These are phyloP conservation scores for Haberlea rhodopensis DNA, from an alignment of 257 asterid genomes.

Conservation along the genomic window DNA sequence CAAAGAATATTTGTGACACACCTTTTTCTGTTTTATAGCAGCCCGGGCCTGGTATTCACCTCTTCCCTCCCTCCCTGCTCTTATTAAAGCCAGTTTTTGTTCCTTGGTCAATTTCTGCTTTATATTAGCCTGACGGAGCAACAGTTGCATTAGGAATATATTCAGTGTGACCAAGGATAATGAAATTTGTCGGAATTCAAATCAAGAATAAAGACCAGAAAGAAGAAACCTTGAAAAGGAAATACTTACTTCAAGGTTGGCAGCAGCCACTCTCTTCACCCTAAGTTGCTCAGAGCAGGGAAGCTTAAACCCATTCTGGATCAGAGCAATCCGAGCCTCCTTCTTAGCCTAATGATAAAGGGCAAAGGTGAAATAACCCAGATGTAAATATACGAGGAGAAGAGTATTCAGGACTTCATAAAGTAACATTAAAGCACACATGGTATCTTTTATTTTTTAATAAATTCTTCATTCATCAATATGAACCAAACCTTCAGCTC, in stretches of 20 bases:
- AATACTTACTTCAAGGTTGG: conserved; percentile 69
- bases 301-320: conserved; percentile 74
- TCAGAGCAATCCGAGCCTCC: conserved; percentile 56
- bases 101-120: conserved; percentile 72
- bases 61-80: conserved; percentile 75
- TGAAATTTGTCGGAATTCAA: too few relatives aligned
- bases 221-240: conserved; percentile 2
- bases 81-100: conserved; percentile 53
- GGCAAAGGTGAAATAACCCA: conserved; percentile 24
- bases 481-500: conserved; percentile 64
- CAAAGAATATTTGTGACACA: conserved; percentile 22
- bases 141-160: conserved; percentile 32
- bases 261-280: conserved; percentile 70
- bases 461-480: conserved; percentile 16
- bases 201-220: neutral
- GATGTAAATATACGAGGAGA: neutral
- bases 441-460: neutral
- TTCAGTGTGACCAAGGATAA: too few relatives aligned
- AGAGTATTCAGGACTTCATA: neutral
- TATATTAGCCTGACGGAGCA: conserved; percentile 60
- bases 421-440: neutral
- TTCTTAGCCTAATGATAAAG: conserved; percentile 61
- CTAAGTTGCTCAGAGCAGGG: conserved; percentile 71
- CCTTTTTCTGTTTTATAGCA: conserved; percentile 75
- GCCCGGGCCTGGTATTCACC: conserved; percentile 65